Evolutionary conservation across 768 basidiomycete species (phyloP), one percentile per base, ranked within the genome.

Genomic region (Collybia mongolica): DNA sequence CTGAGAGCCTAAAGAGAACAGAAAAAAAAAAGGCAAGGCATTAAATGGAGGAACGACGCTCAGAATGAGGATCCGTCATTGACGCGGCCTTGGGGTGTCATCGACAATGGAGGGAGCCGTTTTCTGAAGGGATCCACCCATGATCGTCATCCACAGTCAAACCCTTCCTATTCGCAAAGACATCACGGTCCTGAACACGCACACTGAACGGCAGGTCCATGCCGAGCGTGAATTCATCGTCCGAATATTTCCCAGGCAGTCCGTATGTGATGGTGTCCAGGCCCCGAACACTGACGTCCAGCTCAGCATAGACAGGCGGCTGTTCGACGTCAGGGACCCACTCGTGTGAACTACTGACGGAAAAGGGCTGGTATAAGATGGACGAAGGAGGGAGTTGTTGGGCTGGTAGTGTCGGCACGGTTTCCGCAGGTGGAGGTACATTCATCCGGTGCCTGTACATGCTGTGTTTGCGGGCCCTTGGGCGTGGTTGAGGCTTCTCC

Each of bases 191-290:
- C 17, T 54, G 52, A 9, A 32, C 46, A 17, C 57, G 55, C 29
- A 58, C 55, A 37, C 59, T 62, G 11, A 62, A 47, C 1, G 72
- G 68, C 1, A 74, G 48, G 53, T 75, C 73, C 75, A 76, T 76
- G 2, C 71, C 63, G n/a, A 76, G 60, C 12, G 73, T 75, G 46
- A 76, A 74, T 56, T 76, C 75, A 23, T 71, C 69, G n/a, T 62
- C 63, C 15, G 56, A 47, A 39, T 49, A 61, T 40, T 55, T 61
- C 19, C 49, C 49, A 17, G 59, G 52, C n/a, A 53, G 46, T 20
- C 54, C 55, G 40, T 55, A 53, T 24, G 51, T 51, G 38, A 53
- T 37, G 24, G 56, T 22, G n/a, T 58, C 54, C 40, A 62, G 46
- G 11, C 58, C 56, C 39, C 49, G 52, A 28, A 61, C 57, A 39